Conservation (phyloP, 2,329 filamentous ascomycete species). For the Claviceps sp. region DNA sequence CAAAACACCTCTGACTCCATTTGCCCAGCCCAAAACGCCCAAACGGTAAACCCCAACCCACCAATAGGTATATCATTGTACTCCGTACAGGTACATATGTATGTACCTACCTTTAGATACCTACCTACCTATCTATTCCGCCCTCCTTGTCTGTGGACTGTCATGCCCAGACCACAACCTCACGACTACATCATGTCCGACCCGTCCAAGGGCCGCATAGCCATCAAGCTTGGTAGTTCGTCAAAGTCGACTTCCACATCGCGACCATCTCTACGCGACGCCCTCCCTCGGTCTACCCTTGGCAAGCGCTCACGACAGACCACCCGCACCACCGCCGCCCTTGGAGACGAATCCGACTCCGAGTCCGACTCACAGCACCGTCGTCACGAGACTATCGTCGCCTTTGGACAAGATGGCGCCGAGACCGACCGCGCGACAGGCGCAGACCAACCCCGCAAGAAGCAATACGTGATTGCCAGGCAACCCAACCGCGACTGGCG, state of each 20-base stretch:
- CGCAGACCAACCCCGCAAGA: conserved; percentile 14
- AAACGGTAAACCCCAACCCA: too few relatives aligned
- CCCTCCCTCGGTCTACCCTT: conserved; percentile 27
- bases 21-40: too few relatives aligned
- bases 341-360: conserved; percentile 29
- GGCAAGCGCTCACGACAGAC: conserved; percentile 33
- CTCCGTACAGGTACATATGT: too few relatives aligned
- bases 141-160: too few relatives aligned
- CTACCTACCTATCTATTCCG: too few relatives aligned
- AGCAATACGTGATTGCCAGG: conserved; percentile 41
- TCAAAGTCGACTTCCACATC: conserved; percentile 8
- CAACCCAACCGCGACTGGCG: conserved; percentile 51
- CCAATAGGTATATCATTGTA: too few relatives aligned
- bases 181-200: conserved; percentile 21
- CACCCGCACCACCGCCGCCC: conserved; percentile 12
- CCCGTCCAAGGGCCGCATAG: conserved; percentile 29
- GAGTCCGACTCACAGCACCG: conserved; percentile 22
- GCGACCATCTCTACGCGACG: conserved; percentile 8
- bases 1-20: too few relatives aligned
- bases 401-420: conserved; percentile 32
- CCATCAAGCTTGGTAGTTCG: conserved; percentile 31
- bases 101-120: too few relatives aligned
- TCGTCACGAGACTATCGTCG: conserved; percentile 34
- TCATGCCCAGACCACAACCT: too few relatives aligned
- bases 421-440: conserved; percentile 26